These are phyloP conservation scores for Phytophthora vignae DNA, from an alignment of 352 stramenopile genomes.

Conservation along the genomic window DNA sequence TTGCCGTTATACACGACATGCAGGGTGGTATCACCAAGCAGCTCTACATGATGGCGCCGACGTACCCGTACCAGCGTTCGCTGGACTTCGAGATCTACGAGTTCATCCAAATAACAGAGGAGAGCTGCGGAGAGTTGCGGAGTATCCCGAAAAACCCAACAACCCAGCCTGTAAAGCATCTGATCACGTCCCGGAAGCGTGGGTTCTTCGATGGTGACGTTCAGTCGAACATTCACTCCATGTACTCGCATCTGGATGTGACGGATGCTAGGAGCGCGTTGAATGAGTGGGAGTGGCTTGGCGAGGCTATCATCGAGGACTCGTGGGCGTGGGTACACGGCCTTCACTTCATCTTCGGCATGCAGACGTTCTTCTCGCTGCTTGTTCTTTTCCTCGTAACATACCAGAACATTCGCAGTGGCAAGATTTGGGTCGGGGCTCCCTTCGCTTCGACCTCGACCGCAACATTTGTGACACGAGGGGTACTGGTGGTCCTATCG, in stretches of 20 bases:
- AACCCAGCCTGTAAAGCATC: conserved; percentile 32
- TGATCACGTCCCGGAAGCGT: conserved; percentile 32
- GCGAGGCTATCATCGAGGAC: conserved; percentile 31
- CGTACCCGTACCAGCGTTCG: conserved; percentile 40
- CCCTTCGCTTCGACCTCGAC: conserved; percentile 45
- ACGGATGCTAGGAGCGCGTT: conserved; percentile 7
- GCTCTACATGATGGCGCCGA: conserved; percentile 35
- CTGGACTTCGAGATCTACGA: conserved; percentile 40
- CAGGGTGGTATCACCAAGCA: conserved; percentile 15
- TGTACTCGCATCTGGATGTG: conserved; percentile 23
- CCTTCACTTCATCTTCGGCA: conserved; percentile 40
- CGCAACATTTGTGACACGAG: conserved; percentile 24
- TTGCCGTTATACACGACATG: conserved; percentile 40
- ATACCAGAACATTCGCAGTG: conserved; percentile 22
- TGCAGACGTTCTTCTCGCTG: conserved; percentile 36
- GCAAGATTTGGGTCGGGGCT: conserved; percentile 46
- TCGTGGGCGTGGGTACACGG: conserved; percentile 51
- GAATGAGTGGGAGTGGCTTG: conserved; percentile 20
- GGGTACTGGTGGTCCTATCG: conserved; percentile 26
- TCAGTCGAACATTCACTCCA: conserved; percentile 40
- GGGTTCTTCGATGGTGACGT: conserved; percentile 41
- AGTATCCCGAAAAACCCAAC: conserved; percentile 10
- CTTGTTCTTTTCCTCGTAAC: conserved; percentile 26
- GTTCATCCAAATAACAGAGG: conserved; percentile 26
- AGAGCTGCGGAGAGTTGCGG: conserved; percentile 27